A percentile compares a stretch with the other conserved stretches of the same genome.
These are phyloP conservation scores for Penicillium riverlandense DNA, from an alignment of 495 filamentous ascomycete species.

Conservation along the genomic window DNA sequence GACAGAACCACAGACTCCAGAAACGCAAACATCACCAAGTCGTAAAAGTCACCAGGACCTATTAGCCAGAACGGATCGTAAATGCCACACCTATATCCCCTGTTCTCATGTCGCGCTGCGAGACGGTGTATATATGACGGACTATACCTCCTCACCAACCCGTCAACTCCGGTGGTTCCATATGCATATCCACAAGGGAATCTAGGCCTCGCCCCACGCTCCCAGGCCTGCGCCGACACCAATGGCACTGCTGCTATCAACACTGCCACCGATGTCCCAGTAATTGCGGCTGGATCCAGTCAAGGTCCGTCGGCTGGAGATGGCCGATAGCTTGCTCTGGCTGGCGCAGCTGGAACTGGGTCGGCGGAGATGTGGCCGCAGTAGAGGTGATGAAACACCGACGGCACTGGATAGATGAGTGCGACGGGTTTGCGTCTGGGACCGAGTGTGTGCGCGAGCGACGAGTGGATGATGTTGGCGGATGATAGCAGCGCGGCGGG, in stretches of 20 bases:
- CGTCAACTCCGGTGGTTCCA: too few species aligned
- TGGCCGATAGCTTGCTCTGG: slow-evolving; percentile 60
- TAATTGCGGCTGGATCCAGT: slow-evolving; percentile 65
- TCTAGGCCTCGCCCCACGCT: slow-evolving; percentile 58
- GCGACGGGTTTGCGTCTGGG: slow-evolving; percentile 42
- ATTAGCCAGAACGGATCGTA: too few species aligned
- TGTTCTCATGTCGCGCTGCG: too few species aligned
- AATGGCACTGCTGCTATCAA: slow-evolving; percentile 65
- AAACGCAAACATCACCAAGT: too few species aligned
- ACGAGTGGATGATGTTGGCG: slow-evolving; percentile 81
- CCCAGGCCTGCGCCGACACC: slow-evolving; percentile 57
- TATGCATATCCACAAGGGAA: too few species aligned
- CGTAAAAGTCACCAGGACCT: too few species aligned
- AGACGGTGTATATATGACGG: too few species aligned
- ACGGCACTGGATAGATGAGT: slow-evolving; percentile 39
- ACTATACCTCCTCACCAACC: too few species aligned
- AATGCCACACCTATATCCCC: too few species aligned
- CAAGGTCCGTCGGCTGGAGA: slow-evolving; percentile 45
- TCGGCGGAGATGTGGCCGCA: slow-evolving; percentile 41
- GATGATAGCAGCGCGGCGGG: slow-evolving; percentile 74
- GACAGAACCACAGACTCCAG: too few species aligned
- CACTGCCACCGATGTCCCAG: slow-evolving; percentile 79
- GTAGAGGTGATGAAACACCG: slow-evolving; percentile 33
- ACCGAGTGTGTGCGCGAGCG: slow-evolving; percentile 43
- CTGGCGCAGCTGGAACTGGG: slow-evolving; percentile 67